A percentile compares a stretch with the other conserved stretches of the same genome.
These are phyloP conservation scores for Arachnopeziza araneosa DNA, from an alignment of 2,329 filamentous ascomycete species.

Conservation along the genomic window DNA sequence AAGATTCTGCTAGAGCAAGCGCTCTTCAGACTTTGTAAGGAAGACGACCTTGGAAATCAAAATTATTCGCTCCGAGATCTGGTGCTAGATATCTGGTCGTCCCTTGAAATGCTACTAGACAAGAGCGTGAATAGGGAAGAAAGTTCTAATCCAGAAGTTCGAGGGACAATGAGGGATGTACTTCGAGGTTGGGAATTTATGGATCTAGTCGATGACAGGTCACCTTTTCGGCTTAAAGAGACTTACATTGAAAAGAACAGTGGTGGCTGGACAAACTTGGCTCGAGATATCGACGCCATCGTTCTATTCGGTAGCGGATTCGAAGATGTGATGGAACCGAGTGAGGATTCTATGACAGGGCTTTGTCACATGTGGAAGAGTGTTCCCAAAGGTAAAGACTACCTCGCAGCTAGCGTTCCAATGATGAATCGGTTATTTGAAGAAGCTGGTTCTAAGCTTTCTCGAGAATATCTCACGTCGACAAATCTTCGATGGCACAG, in stretches of 20 bases:
- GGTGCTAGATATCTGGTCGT: too few species aligned
- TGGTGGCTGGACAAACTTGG: constrained; percentile 8
- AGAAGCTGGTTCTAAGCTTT: not conserved
- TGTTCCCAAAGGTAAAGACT: constrained; percentile 27
- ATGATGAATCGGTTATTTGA: not conserved
- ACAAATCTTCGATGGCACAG: not conserved
- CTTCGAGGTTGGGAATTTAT: not conserved
- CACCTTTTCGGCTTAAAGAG: not conserved
- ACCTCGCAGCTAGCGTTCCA: constrained; percentile 23
- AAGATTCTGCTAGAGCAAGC: too few species aligned
- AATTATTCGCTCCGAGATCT: too few species aligned
- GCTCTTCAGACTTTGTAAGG: too few species aligned
- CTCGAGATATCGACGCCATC: constrained; percentile 7
- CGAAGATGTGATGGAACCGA: constrained; percentile 26
- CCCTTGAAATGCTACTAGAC: not conserved
- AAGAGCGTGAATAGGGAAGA: not conserved
- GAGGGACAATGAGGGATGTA: not conserved
- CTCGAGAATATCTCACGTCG: not conserved
- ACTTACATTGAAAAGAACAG: not conserved
- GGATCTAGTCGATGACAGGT: not conserved
- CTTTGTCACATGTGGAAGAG: constrained; percentile 24
- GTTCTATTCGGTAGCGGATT: constrained; percentile 26
- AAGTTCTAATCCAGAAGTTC: not conserved
- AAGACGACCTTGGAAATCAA: too few species aligned
- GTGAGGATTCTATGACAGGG: constrained; percentile 4